Base-by-base conservation (phyloP, 192 early-diverging fungal genomes). In the Chytriomyces hyalinus region DNA sequence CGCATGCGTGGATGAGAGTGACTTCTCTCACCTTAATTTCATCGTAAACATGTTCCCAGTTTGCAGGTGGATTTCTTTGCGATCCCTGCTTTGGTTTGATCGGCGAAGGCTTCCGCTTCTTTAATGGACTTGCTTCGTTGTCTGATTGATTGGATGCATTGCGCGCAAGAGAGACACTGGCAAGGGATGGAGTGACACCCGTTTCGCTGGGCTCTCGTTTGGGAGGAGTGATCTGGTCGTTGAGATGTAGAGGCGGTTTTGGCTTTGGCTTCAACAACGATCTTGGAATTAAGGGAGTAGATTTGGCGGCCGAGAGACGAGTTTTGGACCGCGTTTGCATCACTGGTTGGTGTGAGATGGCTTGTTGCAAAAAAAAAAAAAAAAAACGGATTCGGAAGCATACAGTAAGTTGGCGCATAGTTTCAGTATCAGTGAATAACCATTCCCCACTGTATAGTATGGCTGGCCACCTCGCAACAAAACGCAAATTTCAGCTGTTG, bases 1-100 rank as follows among this genome's bases (percentile, higher is more conserved):
- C 24, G 17, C 22, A 65, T 28, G 1, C 24, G 4, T 65, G 17
- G 24, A 65, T 28, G 26, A 13, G 11, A 1, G 15, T 22, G 17
- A 6, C 43, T 24, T 26, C 11, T 15, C 67, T 13, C 46, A 69
- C 67, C 67, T 28, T 69, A 5, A 69, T 69, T 13, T 47, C 11
- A 13, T 28, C 87, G 79, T 89, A 85, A 0, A 90, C 88, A 48
- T 85, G 75, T 44, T 88, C 80, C 94, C 94, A 95, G 53, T 91
- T 71, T 28, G 68, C 50, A 24, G 79, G 79, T 43, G 20, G 22
- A 13, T 26, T 65, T 20, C 64, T 20, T 3, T 22, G 22, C 15
- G 17, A 15, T 43, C 43, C 43, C 43, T 47, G 43, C 67, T 69
- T 69, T 48, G 67, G 26, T n/a, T 20, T 69, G 36, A 36, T 4